A percentile compares a stretch with the other conserved stretches of the same genome.
These are phyloP conservation scores for Phaeosphaeriaceae sp. DNA, from an alignment of 2,329 filamentous ascomycete species.

Conservation along the genomic window DNA sequence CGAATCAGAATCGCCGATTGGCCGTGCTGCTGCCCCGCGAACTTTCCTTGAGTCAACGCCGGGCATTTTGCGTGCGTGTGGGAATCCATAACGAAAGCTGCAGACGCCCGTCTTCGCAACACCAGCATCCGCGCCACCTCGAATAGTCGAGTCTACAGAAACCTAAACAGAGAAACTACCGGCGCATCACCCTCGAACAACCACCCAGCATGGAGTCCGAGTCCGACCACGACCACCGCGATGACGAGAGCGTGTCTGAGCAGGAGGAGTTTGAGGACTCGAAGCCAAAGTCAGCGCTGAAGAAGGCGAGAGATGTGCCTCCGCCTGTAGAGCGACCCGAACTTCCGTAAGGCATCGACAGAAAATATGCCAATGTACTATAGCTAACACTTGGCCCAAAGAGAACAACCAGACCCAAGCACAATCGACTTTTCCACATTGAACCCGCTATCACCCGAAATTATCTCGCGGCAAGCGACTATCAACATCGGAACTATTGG, in stretches of 20 bases:
- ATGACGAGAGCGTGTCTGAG: conserved; percentile 67
- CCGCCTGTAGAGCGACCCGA: conserved; percentile 68
- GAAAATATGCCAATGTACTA: background rate
- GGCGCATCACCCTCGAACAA: conserved; percentile 6
- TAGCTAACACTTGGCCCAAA: conserved; percentile 30
- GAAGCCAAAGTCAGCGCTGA: conserved; percentile 79
- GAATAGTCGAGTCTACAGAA: background rate
- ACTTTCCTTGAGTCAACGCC: conserved; percentile 36
- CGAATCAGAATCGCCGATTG: conserved; percentile 16
- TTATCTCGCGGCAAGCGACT: conserved; percentile 96
- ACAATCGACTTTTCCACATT: conserved; percentile 83
- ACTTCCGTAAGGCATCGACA: conserved; percentile 62
- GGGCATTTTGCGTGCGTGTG: conserved; percentile 44
- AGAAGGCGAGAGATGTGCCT: conserved; percentile 71
- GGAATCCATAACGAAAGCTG: conserved; percentile 26
- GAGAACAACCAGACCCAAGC: conserved; percentile 88
- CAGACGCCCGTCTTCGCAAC: conserved; percentile 16
- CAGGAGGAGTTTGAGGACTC: conserved; percentile 74
- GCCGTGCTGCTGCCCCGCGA: conserved; percentile 34
- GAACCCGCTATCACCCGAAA: conserved; percentile 89
- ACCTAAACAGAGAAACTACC: conserved; percentile 5
- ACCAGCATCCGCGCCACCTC: conserved; percentile 6
- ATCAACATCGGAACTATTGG: conserved; percentile 99
- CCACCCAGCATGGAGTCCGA: conserved; percentile 52
- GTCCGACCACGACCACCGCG: conserved; percentile 50